These are phyloP conservation scores for Ceratobasidium papillatum DNA, from an alignment of 1,284 basidiomycete genomes.

Conservation along the genomic window DNA sequence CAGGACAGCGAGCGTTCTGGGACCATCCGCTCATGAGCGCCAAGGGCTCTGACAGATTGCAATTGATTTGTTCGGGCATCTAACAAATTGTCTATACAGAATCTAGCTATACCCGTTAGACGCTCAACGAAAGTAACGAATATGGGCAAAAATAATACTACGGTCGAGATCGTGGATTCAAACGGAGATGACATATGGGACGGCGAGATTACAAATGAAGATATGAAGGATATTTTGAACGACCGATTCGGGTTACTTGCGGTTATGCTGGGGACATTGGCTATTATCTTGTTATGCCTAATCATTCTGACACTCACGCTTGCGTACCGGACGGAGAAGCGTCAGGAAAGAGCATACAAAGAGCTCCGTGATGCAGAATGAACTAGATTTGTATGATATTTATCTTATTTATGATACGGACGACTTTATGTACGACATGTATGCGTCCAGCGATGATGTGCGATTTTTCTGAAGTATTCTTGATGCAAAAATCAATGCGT, in stretches of 20 bases:
- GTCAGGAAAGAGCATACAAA: not conserved
- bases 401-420: not conserved
- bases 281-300: not conserved
- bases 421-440: not conserved
- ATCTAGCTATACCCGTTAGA: not conserved
- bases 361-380: not conserved
- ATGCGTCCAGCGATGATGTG: not conserved
- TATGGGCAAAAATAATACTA: not conserved
- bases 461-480: too few species aligned
- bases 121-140: not conserved
- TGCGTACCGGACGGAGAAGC: not conserved
- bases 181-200: slow-evolving; percentile 23
- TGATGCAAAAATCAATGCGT: slow-evolving; percentile 20
- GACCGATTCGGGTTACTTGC: slow-evolving; percentile 27
- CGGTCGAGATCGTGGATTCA: not conserved
- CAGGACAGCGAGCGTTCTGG: too few species aligned
- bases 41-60: not conserved
- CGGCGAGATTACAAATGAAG: slow-evolving; percentile 16
- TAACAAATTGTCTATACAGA: not conserved
- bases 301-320: slow-evolving; percentile 16
- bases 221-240: slow-evolving; percentile 15
- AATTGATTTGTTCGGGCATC: not conserved
- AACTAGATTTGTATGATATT: not conserved
- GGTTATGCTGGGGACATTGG: slow-evolving; percentile 8
- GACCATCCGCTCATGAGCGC: too few species aligned